Percentiles rank a stretch among this genome's conserved stretches.
phyloP scores from a whole-genome alignment of 768 basidiomycete genomes.

The Boletus insuetus region DNA sequence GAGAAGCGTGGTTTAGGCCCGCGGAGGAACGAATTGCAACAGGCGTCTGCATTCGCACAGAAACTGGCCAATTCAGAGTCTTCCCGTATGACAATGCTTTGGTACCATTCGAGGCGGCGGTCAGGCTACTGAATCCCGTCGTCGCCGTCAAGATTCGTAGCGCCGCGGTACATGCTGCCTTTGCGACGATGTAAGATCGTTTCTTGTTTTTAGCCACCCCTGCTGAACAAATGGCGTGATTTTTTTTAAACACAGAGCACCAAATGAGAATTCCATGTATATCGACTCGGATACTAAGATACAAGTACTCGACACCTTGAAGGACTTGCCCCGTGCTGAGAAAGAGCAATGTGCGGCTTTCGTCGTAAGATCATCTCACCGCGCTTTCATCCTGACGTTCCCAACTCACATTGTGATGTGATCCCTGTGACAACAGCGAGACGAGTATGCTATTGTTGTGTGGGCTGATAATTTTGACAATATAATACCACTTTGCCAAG shows the following conservation, averaged over 20 bases:
- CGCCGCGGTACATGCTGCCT: conserved; percentile 78
- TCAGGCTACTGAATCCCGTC: conserved; percentile 72
- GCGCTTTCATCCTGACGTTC: background rate
- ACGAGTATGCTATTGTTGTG: conserved; percentile 75
- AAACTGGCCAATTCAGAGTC: conserved; percentile 65
- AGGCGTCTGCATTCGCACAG: conserved; percentile 73
- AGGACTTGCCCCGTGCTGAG: conserved; percentile 69
- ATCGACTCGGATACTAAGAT: conserved; percentile 81
- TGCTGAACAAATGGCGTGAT: background rate
- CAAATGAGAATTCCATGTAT: conserved; percentile 56
- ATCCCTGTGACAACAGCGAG: conserved; percentile 47
- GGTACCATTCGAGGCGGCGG: conserved; percentile 75
- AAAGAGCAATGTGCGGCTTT: conserved; percentile 92
- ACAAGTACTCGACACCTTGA: conserved; percentile 74
- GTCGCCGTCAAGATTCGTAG: conserved; percentile 79
- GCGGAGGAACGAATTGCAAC: conserved; percentile 73
- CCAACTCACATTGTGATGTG: background rate
- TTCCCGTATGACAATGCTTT: conserved; percentile 84
- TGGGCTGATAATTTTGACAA: conserved; percentile 84
- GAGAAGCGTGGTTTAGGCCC: conserved; percentile 83
- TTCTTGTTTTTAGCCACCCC: background rate
- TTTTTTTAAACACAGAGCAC: conserved; percentile 37
- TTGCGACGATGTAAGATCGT: conserved; percentile 57
- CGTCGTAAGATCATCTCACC: conserved; percentile 50
- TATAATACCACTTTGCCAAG: conserved; percentile 67